A percentile compares a stretch with the other conserved stretches of the same genome.
Conservation (phyloP, 2,329 filamentous ascomycete genomes). For the Trichoderma pleuroti region DNA sequence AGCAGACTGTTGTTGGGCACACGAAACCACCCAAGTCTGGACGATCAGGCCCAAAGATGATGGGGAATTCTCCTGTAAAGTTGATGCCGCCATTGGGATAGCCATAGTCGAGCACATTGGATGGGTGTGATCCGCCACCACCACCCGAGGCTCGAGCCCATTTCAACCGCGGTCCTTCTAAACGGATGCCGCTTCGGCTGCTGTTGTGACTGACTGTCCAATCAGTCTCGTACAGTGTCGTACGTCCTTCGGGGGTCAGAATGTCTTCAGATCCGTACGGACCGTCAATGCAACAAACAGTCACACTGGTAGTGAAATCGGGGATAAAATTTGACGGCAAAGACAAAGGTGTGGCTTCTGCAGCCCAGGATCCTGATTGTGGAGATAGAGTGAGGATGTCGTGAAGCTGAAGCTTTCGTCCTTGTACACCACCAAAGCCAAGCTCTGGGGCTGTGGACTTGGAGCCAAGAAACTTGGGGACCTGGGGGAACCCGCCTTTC, state of each 20-base stretch:
- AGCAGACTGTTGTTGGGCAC: background rate
- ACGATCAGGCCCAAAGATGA: background rate
- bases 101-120: background rate
- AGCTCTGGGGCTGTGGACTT: background rate
- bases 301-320: background rate
- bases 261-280: background rate
- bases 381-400: background rate
- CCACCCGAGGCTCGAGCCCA: background rate
- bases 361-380: background rate
- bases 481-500: background rate
- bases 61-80: background rate
- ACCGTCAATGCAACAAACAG: background rate
- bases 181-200: background rate
- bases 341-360: background rate
- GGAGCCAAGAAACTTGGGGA: conserved; percentile 26
- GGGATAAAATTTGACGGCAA: background rate
- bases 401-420: background rate
- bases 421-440: background rate
- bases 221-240: background rate
- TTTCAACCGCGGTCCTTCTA: background rate
- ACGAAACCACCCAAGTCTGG: background rate
- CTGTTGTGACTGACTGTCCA: background rate
- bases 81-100: background rate
- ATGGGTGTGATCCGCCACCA: background rate
- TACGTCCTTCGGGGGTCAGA: background rate